Base-by-base conservation (phyloP, 2,329 filamentous ascomycete species). In the Claviceps sp. region DNA sequence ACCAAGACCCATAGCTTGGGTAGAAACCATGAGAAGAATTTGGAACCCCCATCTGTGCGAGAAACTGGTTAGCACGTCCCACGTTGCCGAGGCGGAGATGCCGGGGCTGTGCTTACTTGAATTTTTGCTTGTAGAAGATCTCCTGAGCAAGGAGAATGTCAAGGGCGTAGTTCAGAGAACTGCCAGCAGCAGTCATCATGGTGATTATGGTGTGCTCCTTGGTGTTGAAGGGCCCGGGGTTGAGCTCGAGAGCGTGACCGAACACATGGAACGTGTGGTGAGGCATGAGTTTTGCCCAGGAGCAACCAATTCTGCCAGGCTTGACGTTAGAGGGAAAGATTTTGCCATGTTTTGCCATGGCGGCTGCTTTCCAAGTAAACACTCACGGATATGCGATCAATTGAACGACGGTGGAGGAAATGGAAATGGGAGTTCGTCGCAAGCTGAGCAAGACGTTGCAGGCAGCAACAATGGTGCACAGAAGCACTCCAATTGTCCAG, bases 1-100 rank as follows among this genome's bases (percentile, higher is more conserved):
- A 2, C 81, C 80, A 56, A 82, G 82, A 5, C 82, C 82, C 54
- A 81, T 78, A 59, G 79, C 72, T 53, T 83, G 77, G 1, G 78
- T 82, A 3, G 78, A 79, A 54, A 83, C 72, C 51, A 73, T 75
- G 54, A 82, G 70, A 5, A 84, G 67, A 5, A 82, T 65, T 62
- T 83, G 75, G 64, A 80, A 82, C 2, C 72, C 73, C 68, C 76
- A 55, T 18, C 54, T 55, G 22, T 14, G 13, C 41, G 16, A 13
- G 38, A 4, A 18, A 79, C 47, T 26, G 24, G 43, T 47, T 11
- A 51, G 47, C 50, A 50, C 4, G 16, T 4, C 4, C 4, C 5
- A 6, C 42, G 22, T 26, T 13, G 14, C 16, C 7, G 26, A 26
- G 7, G 26, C 26, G 26, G 26, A 22, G 26, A 26, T 26, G 26